Percentiles rank a stretch among this genome's conserved stretches.
phyloP scores from a whole-genome alignment of 2,329 filamentous ascomycete genomes.

The Trichoderma koningiopsis region DNA sequence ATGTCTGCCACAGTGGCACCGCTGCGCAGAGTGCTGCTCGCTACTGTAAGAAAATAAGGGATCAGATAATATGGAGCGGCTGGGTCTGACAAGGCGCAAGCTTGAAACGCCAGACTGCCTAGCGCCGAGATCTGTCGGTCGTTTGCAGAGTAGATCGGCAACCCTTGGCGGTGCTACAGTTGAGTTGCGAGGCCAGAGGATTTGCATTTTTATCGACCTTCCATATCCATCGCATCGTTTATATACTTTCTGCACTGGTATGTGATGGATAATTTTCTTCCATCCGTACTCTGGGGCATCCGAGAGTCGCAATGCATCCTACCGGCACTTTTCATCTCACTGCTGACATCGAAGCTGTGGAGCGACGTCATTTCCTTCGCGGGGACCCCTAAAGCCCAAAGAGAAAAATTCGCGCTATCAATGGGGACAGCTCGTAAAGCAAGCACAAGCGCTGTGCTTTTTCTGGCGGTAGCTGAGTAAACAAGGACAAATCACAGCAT shows the following conservation, averaged over 20 bases:
- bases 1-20: neutral
- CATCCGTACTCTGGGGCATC: neutral
- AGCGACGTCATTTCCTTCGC: neutral
- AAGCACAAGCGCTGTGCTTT: neutral
- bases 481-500: no score
- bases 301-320: neutral
- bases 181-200: neutral
- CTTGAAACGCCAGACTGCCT: neutral
- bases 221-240: neutral
- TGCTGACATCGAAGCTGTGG: neutral
- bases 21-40: neutral
- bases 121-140: neutral
- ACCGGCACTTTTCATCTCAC: neutral
- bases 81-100: neutral
- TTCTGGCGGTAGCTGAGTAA: no score
- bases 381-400: neutral
- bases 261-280: neutral
- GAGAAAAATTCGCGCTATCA: neutral
- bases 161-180: neutral
- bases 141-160: neutral
- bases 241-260: neutral
- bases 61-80: neutral
- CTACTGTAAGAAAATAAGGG: neutral
- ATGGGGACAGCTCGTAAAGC: neutral
- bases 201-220: neutral